phyloP scores from a whole-genome alignment of 768 basidiomycete genomes.

The Psilocybe subaeruginosa region DNA sequence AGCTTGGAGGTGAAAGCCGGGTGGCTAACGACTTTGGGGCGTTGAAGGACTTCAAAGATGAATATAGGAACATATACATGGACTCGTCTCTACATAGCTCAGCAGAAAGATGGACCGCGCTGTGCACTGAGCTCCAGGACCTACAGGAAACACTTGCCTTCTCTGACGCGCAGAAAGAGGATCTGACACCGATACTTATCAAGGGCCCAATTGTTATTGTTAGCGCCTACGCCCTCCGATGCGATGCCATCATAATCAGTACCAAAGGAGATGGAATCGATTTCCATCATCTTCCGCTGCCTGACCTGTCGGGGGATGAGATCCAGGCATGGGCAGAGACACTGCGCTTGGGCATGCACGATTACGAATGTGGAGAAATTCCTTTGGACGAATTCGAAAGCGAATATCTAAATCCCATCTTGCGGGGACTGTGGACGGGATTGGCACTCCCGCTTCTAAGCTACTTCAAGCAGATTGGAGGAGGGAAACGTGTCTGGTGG shows the following conservation, averaged over 20 bases:
- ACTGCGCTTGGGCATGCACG: neutral
- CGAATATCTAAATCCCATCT: neutral
- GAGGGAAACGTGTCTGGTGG: neutral
- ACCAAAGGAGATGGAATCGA: neutral
- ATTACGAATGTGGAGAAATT: neutral
- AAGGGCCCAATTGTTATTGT: neutral
- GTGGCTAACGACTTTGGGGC: neutral
- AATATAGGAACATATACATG: neutral
- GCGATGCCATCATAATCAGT: neutral
- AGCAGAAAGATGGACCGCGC: neutral
- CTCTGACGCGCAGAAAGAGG: neutral
- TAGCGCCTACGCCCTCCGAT: neutral
- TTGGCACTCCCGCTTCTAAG: neutral
- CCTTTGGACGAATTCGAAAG: neutral
- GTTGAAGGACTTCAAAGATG: neutral
- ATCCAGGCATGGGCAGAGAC: neutral
- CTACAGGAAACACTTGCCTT: neutral
- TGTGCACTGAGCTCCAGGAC: neutral
- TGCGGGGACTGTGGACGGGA: neutral
- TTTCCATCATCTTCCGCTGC: neutral
- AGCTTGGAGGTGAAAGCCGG: neutral
- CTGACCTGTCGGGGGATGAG: neutral
- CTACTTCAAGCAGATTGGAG: neutral
- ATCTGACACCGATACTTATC: neutral
- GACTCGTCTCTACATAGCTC: neutral